Percentiles rank a stretch among this genome's conserved stretches.
Evolutionary conservation across 2,329 filamentous ascomycete genomes (phyloP).

Genomic region (Pezicula neosporulosa): DNA sequence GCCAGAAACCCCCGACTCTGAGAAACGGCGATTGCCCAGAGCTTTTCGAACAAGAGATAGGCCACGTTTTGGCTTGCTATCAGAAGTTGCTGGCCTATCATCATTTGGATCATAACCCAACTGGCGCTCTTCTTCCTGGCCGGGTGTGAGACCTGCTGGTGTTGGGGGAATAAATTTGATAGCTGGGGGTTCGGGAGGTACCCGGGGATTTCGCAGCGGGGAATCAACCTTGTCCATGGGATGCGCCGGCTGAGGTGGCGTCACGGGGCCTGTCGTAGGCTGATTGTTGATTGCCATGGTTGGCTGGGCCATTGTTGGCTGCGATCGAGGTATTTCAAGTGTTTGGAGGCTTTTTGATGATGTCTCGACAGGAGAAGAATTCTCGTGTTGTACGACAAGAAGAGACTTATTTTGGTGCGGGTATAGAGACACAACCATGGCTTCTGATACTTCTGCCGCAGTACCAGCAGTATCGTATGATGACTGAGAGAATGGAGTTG

Average conservation of each 20-base stretch:
- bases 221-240: slow-evolving; percentile 55
- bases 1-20: slow-evolving; percentile 46
- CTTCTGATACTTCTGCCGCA: slow-evolving; percentile 58
- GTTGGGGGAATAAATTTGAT: slow-evolving; percentile 63
- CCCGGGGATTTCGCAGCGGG: slow-evolving; percentile 57
- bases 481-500: slow-evolving; percentile 59
- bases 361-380: slow-evolving; percentile 11
- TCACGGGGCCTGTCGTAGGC: slow-evolving; percentile 39
- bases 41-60: slow-evolving; percentile 52
- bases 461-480: slow-evolving; percentile 61
- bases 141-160: slow-evolving; percentile 55
- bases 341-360: not conserved
- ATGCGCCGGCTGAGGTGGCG: slow-evolving; percentile 47
- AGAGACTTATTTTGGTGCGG: slow-evolving; percentile 63
- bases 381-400: slow-evolving; percentile 43
- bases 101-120: slow-evolving; percentile 53
- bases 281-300: slow-evolving; percentile 29
- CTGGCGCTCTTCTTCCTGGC: slow-evolving; percentile 46
- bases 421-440: slow-evolving; percentile 58
- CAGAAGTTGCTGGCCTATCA: slow-evolving; percentile 21
- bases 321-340: not conserved
- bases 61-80: slow-evolving; percentile 41
- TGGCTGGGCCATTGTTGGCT: slow-evolving; percentile 8
- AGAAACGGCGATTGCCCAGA: slow-evolving; percentile 46
- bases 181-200: slow-evolving; percentile 52